phyloP scores from a whole-genome alignment of 331 rosid genomes.

The Quercus tomentella region DNA sequence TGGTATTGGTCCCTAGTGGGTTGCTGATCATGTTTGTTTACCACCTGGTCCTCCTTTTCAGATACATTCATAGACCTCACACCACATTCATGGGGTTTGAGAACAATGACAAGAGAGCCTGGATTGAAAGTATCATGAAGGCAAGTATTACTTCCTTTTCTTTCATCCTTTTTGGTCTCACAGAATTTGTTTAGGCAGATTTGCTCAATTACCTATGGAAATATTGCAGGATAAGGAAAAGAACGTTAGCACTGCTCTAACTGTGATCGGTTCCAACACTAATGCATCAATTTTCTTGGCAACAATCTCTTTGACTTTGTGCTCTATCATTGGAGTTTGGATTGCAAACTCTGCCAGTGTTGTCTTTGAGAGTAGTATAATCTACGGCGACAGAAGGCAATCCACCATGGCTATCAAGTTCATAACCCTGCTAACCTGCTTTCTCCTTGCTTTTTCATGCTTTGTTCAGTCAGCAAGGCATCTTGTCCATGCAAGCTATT shows the following conservation, averaged over 20 bases:
- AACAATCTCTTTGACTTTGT: conserved; percentile 52
- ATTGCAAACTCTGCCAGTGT: conserved; percentile 34
- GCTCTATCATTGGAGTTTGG: conserved; percentile 78
- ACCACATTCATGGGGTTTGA: conserved; percentile 64
- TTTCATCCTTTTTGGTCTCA: neutral
- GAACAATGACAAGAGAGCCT: conserved; percentile 54
- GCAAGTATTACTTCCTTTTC: conserved; percentile 22
- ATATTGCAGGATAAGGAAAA: conserved; percentile 36
- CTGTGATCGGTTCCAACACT: conserved; percentile 36
- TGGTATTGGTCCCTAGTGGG: conserved; percentile 69
- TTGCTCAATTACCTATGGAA: neutral
- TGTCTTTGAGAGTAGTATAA: conserved; percentile 32
- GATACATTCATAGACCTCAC: conserved; percentile 51
- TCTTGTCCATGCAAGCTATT: conserved; percentile 64
- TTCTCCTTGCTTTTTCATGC: conserved; percentile 69
- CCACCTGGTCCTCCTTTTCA: conserved; percentile 59
- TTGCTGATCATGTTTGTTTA: conserved; percentile 50
- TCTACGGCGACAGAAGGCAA: conserved; percentile 54
- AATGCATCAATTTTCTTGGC: conserved; percentile 48
- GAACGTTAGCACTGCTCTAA: conserved; percentile 35
- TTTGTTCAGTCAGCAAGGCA: conserved; percentile 63
- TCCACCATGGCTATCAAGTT: conserved; percentile 48
- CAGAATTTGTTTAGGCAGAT: neutral
- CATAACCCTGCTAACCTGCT: conserved; percentile 45
- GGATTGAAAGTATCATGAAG: conserved; percentile 62